A percentile compares a stretch with the other conserved stretches of the same genome.
Evolutionary conservation across 345 rosid genomes (phyloP).

Genomic region (Eucalyptus polybractea): DNA sequence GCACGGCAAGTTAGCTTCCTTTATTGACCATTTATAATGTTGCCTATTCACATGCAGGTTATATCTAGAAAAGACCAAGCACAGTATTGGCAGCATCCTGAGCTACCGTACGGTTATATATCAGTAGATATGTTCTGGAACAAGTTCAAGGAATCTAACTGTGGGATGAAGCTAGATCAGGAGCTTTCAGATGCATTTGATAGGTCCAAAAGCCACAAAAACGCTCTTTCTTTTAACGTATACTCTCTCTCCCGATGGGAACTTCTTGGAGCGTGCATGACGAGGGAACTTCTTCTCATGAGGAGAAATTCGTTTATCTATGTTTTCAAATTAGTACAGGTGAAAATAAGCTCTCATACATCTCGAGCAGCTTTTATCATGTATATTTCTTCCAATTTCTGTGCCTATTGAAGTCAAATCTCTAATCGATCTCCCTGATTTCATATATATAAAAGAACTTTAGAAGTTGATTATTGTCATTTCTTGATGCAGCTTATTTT

Average conservation of each 20-base stretch:
- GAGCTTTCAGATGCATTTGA: conserved; percentile 23
- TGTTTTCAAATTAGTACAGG: conserved; percentile 41
- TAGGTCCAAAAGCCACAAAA: conserved; percentile 15
- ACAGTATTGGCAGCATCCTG: conserved; percentile 34
- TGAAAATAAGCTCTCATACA: not conserved
- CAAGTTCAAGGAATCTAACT: conserved; percentile 16
- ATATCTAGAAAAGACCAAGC: conserved; percentile 55
- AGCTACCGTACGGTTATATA: conserved; percentile 13
- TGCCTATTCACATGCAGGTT: conserved; percentile 16
- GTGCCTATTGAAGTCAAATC: not conserved
- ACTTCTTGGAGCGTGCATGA: conserved; percentile 37
- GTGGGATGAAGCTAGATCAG: conserved; percentile 16
- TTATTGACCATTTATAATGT: not conserved
- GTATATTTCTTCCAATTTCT: not conserved
- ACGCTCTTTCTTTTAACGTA: conserved; percentile 22
- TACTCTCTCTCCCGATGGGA: conserved; percentile 40
- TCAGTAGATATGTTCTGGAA: conserved; percentile 22
- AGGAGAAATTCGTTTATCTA: conserved; percentile 50
- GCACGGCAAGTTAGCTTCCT: not conserved
- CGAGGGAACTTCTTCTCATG: conserved; percentile 49
- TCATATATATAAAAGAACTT: not conserved
- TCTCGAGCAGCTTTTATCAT: not conserved
- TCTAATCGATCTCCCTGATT: not conserved
- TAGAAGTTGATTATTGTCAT: not conserved
- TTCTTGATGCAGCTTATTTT: conserved; percentile 27